These are phyloP conservation scores for Gracilaria vermiculophylla DNA, from an alignment of 23 red algal species.

Conservation along the genomic window DNA sequence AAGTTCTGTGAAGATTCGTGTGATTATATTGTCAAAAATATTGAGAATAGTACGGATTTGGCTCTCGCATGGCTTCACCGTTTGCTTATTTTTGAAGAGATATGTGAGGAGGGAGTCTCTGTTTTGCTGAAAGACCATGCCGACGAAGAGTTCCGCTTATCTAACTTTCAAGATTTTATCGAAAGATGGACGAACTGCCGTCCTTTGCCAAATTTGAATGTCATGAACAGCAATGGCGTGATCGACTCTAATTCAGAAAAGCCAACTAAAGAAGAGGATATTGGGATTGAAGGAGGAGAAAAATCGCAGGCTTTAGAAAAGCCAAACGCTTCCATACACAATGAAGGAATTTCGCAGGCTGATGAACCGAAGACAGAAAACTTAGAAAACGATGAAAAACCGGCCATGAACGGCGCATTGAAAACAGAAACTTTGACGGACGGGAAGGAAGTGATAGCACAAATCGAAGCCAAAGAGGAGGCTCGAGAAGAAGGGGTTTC, in stretches of 20 bases:
- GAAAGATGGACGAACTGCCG: not conserved
- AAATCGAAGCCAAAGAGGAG: not conserved
- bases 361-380: not conserved
- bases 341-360: not conserved
- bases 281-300: no score
- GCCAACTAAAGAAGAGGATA: not conserved
- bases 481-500: no score
- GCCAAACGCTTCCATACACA: not conserved
- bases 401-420: not conserved
- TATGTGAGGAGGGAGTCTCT: not conserved
- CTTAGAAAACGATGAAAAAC: not conserved
- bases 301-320: no score
- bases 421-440: not conserved
- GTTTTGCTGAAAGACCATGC: not conserved
- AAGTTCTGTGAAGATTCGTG: slow-evolving; percentile 67
- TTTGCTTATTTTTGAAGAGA: slow-evolving; percentile 16
- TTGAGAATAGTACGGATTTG: slow-evolving; percentile 21
- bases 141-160: slow-evolving; percentile 1
- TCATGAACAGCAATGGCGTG: not conserved
- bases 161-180: not conserved
- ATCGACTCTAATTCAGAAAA: not conserved
- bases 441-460: not conserved
- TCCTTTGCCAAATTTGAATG: not conserved
- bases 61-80: slow-evolving; percentile 73
- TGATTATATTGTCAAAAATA: slow-evolving; percentile 52